phyloP scores from a whole-genome alignment of 495 filamentous ascomycete genomes.

The Cladorrhinum samala region DNA sequence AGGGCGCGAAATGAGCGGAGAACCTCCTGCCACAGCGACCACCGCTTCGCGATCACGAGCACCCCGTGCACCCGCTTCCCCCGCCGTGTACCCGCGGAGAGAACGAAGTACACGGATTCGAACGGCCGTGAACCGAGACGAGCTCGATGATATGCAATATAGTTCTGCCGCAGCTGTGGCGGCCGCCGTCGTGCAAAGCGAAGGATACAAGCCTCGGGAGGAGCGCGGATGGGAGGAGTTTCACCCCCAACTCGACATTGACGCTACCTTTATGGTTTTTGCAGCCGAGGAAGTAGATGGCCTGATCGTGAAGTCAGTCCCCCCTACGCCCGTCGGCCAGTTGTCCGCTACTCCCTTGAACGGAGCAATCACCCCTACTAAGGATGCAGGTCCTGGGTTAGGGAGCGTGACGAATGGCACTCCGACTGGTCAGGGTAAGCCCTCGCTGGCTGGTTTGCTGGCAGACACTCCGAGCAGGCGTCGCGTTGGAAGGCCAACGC shows the following conservation, averaged over 20 bases:
- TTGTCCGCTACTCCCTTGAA: constrained; percentile 21
- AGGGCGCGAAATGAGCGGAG: constrained; percentile 42
- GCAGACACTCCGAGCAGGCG: constrained; percentile 40
- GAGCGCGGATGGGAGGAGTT: constrained; percentile 97
- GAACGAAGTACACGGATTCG: constrained; percentile 50
- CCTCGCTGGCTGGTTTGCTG: constrained; percentile 16
- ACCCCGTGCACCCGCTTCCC: constrained; percentile 31
- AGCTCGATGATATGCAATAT: constrained; percentile 50
- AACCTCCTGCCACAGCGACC: constrained; percentile 27
- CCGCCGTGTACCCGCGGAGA: constrained; percentile 39
- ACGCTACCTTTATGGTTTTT: constrained; percentile 69
- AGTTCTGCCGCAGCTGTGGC: constrained; percentile 80
- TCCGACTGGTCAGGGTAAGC: constrained; percentile 23
- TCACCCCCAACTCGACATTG: constrained; percentile 88
- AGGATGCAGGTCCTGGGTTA: constrained; percentile 18
- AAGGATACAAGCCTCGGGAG: constrained; percentile 94
- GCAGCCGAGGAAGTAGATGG: constrained; percentile 81
- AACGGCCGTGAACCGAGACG: constrained; percentile 41
- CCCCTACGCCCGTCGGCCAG: constrained; percentile 36
- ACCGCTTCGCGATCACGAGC: constrained; percentile 34
- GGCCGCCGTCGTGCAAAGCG: constrained; percentile 77
- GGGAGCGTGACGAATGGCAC: constrained; percentile 16
- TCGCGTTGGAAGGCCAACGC: constrained; percentile 39
- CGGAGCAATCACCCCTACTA: constrained; percentile 34
- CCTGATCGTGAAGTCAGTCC: constrained; percentile 33